Base-by-base conservation (phyloP, 352 stramenopile genomes). In the Phytopythium cucurbitacearum region DNA sequence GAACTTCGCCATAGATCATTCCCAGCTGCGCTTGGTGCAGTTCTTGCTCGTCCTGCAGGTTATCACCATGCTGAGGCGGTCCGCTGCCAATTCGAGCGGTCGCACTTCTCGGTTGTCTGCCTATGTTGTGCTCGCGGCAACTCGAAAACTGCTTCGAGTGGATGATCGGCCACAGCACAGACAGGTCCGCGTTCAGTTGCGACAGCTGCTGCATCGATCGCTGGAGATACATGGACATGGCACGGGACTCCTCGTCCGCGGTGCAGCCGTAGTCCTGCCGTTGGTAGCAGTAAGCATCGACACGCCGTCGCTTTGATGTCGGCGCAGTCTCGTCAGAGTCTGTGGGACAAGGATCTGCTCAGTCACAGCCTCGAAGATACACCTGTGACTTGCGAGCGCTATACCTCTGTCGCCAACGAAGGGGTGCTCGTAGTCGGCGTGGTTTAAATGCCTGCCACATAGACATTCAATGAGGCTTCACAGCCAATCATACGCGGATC, bases 191-290 rank as follows among this genome's bases (percentile, higher is more conserved):
- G 44, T 59, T 59, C 10, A 59, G 40, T 32, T 54, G 45, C 0
- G 44, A 34, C 43, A 59, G n/a, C 28, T 59, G 53, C 33, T 59
- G 53, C 44, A 59, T 59, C 36, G 53, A 51, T 16, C 44, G 40
- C 21, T 57, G 51, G 41, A 57, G 21, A 28, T 57, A 57, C 51
- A 51, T 48, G 41, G 51, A 51, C 42, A 57, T 57, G 42, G 45
- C 51, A 34, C 44, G 33, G 7, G 41, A 33, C 11, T 57, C 51
- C 44, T 57, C 41, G 10, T 49, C 42, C n/a, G 33, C 43, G 16
- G 41, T 35, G 42, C 34, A 57, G 41, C n/a, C 21, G 21, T 28
- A 28, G 21, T 28, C 21, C 21, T 28, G 21, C 2, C 45, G 13
- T 16, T 21, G 9, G n/a, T 13, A 37, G 3, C 37, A 12, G 37